These are phyloP conservation scores for Cladorrhinum sp. DNA, from an alignment of 2,329 filamentous ascomycete species.

Conservation along the genomic window DNA sequence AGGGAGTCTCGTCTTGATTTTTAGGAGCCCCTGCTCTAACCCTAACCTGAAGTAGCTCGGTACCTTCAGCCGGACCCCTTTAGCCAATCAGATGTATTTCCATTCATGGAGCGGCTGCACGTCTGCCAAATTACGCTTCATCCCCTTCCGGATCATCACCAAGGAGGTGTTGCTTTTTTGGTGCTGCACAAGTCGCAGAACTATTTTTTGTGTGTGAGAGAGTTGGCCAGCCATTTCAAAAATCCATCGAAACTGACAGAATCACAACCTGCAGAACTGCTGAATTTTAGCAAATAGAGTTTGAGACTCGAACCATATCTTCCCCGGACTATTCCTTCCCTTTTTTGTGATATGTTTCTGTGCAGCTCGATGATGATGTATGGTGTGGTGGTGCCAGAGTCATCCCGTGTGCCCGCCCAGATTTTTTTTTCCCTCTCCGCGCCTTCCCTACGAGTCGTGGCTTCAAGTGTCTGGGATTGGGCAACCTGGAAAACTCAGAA, in stretches of 20 bases:
- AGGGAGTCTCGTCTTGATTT: slow-evolving; percentile 27
- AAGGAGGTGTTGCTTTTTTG: background rate
- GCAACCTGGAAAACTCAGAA: background rate
- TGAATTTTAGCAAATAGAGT: background rate
- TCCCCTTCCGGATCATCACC: slow-evolving; percentile 13
- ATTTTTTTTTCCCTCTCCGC: background rate
- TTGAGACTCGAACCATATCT: background rate
- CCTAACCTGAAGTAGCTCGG: slow-evolving; percentile 26
- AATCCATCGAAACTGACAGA: background rate
- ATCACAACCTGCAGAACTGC: background rate
- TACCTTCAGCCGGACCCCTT: slow-evolving; percentile 17
- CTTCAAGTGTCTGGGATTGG: slow-evolving; percentile 4
- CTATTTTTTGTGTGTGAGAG: background rate
- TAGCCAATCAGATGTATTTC: slow-evolving; percentile 14
- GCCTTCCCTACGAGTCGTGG: slow-evolving; percentile 7
- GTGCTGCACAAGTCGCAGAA: background rate
- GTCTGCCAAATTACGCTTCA: slow-evolving; percentile 19
- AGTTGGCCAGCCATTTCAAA: background rate
- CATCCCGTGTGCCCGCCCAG: slow-evolving; percentile 5
- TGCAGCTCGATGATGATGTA: background rate
- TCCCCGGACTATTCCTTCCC: too few relatives aligned
- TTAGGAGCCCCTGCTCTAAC: slow-evolving; percentile 15
- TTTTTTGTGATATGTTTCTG: too few relatives aligned
- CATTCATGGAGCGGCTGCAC: slow-evolving; percentile 14
- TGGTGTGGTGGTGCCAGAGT: background rate